Evolutionary conservation across 2,329 filamentous ascomycete species (phyloP).

Genomic region (Claviceps monticola): DNA sequence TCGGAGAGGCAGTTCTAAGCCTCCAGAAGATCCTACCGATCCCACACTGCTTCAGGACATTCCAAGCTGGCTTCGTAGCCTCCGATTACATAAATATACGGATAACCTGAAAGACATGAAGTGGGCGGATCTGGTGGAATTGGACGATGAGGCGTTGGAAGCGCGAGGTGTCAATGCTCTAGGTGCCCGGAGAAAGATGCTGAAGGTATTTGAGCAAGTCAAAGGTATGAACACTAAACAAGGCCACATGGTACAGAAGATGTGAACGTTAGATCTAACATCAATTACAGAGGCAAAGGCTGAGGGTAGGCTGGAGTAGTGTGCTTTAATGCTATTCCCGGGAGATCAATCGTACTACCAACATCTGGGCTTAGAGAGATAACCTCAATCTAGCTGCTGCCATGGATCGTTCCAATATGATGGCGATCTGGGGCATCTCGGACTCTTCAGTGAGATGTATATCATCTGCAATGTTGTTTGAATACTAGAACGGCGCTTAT

Average conservation of each 20-base stretch:
- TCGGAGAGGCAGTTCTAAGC: slow-evolving; percentile 87
- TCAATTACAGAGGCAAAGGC: slow-evolving; percentile 48
- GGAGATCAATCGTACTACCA: background rate
- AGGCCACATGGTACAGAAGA: background rate
- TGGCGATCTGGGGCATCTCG: background rate
- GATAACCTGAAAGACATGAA: slow-evolving; percentile 96
- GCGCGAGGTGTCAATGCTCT: slow-evolving; percentile 88
- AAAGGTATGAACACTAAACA: slow-evolving; percentile 38
- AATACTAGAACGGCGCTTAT: background rate
- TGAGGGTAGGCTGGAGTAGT: slow-evolving; percentile 51
- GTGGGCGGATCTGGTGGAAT: slow-evolving; percentile 82
- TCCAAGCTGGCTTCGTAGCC: slow-evolving; percentile 84
- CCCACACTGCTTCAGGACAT: slow-evolving; percentile 84
- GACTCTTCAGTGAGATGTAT: background rate
- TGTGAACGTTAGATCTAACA: slow-evolving; percentile 9
- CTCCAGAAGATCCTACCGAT: slow-evolving; percentile 93
- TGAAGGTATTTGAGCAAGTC: slow-evolving; percentile 98
- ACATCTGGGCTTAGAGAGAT: background rate
- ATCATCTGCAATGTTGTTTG: background rate
- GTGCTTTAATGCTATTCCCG: no score
- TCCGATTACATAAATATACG: slow-evolving; percentile 96
- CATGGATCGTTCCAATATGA: background rate
- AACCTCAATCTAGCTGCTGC: background rate
- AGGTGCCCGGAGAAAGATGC: slow-evolving; percentile 90
- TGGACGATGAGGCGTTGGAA: slow-evolving; percentile 88